Evolutionary conservation across 176 grass and related monocot genomes (phyloP), one percentile per base, ranked within the genome.

Genomic region (Hordeum marinum): DNA sequence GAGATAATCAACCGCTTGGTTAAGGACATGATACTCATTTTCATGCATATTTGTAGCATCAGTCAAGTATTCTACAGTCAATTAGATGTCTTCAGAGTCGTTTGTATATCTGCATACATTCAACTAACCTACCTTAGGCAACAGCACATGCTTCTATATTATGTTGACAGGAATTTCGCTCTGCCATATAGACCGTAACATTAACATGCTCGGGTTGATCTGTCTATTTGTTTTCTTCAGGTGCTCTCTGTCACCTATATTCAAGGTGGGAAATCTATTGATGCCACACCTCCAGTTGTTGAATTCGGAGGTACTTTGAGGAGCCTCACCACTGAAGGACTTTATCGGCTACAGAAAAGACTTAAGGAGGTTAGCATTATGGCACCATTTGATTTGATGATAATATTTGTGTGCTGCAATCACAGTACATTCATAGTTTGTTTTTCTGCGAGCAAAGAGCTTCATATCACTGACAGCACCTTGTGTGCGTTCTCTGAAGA

Each of bases 271-370:
- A 76, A 70, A 63, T 71, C 76, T 50, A 57, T 90, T 78, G 74
- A 92, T 87, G 77, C 59, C 42, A 94, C 81, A 25, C 96, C 96
- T 68, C 17, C 76, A 50, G 26, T 72, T 75, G 78, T 98, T 60
- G 89, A 98, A 87, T 98, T 98, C 52, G 96, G 96, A 48, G 96
- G 93, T 54, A 98, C 96, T 78, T 78, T 98, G 55, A 94, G 96
- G 83, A 98, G 96, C 69, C 81, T 98, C 58, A 95, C 96, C 23
- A 95, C 89, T 68, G 96, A 94, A 85, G 93, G 93, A 27, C 77
- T 98, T 37, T 50, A 86, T 23, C 72, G 52, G 58, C 83, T 98
- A 25, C 82, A 94, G 57, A 95, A 80, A 92, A 81, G 96, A 77
- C 72, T 92, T 64, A 88, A 76, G 73, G 90, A 95, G 95, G 95